These are phyloP conservation scores for Pseudocercospora crystallina DNA, from an alignment of 2,329 filamentous ascomycete genomes.

Conservation along the genomic window DNA sequence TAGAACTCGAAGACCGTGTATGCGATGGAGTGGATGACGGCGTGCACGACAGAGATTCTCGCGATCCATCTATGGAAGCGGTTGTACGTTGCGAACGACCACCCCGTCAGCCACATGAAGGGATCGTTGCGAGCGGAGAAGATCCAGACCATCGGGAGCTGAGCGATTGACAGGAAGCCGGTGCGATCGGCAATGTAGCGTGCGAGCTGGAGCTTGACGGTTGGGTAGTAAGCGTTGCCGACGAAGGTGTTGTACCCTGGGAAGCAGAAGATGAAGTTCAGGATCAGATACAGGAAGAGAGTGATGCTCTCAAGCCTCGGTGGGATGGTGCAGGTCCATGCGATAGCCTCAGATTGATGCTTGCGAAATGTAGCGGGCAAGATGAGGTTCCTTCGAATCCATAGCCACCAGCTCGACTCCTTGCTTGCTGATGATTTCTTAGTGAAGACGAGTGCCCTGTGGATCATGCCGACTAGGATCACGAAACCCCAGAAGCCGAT, in stretches of 20 bases:
- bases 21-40: constrained; percentile 61
- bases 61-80: constrained; percentile 68
- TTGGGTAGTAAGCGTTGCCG: constrained; percentile 47
- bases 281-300: constrained; percentile 44
- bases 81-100: constrained; percentile 67
- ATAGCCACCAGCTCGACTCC: constrained; percentile 21
- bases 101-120: constrained; percentile 66
- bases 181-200: constrained; percentile 64
- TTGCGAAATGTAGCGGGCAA: constrained; percentile 46
- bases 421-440: constrained; percentile 15
- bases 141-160: constrained; percentile 64
- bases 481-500: constrained; percentile 44
- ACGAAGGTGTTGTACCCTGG: constrained; percentile 47
- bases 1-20: constrained; percentile 48
- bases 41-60: constrained; percentile 61
- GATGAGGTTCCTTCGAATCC: constrained; percentile 41
- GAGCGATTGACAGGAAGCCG: constrained; percentile 63
- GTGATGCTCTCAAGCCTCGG: constrained; percentile 49
- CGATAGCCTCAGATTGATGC: constrained; percentile 42
- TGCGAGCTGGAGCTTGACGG: constrained; percentile 39
- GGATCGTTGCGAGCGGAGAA: constrained; percentile 68
- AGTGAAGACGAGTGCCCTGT: constrained; percentile 31
- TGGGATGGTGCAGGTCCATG: constrained; percentile 47
- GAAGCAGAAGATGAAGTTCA: constrained; percentile 46
- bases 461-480: constrained; percentile 36